Percentiles rank a stretch among this genome's conserved stretches.
Evolutionary conservation across 768 basidiomycete genomes (phyloP).

Genomic region (Tulasnella calospora): DNA sequence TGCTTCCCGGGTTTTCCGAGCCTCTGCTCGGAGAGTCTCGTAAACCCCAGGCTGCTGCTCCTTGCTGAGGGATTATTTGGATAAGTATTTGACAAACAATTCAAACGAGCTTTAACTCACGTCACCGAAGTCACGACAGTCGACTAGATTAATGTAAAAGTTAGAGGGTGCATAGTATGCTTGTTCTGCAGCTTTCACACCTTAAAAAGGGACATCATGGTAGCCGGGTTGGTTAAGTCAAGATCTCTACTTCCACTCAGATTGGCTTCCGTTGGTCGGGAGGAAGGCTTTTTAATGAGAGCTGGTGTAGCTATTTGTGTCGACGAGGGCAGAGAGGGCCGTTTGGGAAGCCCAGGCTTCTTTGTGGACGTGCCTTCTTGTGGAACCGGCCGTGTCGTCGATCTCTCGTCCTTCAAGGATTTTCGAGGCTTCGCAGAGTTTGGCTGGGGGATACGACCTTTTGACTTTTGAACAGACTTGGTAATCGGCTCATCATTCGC

Average conservation of each 20-base stretch:
- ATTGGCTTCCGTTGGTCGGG: background rate
- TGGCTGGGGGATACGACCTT: background rate
- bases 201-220: slow-evolving; percentile 14
- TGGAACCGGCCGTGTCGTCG: background rate
- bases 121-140: background rate
- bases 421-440: background rate
- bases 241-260: background rate
- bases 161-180: background rate
- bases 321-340: background rate
- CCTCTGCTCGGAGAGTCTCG: slow-evolving; percentile 13
- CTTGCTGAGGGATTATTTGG: background rate
- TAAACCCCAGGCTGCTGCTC: background rate
- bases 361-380: background rate
- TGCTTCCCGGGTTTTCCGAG: slow-evolving; percentile 2
- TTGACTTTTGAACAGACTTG: slow-evolving; percentile 2
- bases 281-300: background rate
- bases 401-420: background rate
- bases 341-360: slow-evolving; percentile 1
- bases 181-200: background rate
- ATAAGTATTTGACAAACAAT: background rate
- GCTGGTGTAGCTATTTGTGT: background rate
- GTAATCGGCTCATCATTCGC: background rate
- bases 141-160: background rate
- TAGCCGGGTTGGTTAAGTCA: background rate
- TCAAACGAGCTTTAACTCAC: background rate